A percentile compares a stretch with the other conserved stretches of the same genome.
These are phyloP conservation scores for Phytophthora pini DNA, from an alignment of 352 stramenopile species.

Conservation along the genomic window DNA sequence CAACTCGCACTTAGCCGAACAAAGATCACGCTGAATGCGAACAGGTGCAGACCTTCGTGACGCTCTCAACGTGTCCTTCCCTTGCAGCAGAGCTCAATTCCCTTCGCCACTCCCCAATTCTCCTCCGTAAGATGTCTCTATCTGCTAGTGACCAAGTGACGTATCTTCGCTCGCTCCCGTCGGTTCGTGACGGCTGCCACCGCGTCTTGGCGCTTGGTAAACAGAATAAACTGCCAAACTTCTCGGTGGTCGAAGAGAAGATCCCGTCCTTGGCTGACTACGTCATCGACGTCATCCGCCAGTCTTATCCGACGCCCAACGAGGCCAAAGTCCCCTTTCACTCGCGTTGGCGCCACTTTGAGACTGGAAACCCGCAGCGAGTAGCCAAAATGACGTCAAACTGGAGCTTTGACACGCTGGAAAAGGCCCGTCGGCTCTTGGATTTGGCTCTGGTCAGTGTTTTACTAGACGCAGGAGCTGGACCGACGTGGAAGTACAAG, in stretches of 20 bases:
- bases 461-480: constrained; percentile 80
- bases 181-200: constrained; percentile 73
- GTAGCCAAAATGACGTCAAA: constrained; percentile 53
- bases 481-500: constrained; percentile 73
- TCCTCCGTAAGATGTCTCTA: constrained; percentile 3
- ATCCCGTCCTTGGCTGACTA: constrained; percentile 71
- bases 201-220: constrained; percentile 63
- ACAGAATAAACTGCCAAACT: constrained; percentile 64
- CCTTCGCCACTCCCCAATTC: neutral
- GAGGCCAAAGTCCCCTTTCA: constrained; percentile 75
- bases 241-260: constrained; percentile 63
- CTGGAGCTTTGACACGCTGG: constrained; percentile 57
- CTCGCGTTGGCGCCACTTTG: constrained; percentile 84
- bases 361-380: constrained; percentile 74
- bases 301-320: constrained; percentile 59
- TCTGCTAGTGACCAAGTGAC: constrained; percentile 43
- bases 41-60: neutral
- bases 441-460: constrained; percentile 84
- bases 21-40: constrained; percentile 30
- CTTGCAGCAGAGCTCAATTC: neutral
- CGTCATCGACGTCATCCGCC: constrained; percentile 67
- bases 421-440: constrained; percentile 68
- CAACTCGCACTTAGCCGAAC: constrained; percentile 9
- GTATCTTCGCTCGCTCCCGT: constrained; percentile 77
- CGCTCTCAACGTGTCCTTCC: neutral